These are phyloP conservation scores for Leersia perrieri DNA, from an alignment of 176 grass and related monocot genomes.

Conservation along the genomic window DNA sequence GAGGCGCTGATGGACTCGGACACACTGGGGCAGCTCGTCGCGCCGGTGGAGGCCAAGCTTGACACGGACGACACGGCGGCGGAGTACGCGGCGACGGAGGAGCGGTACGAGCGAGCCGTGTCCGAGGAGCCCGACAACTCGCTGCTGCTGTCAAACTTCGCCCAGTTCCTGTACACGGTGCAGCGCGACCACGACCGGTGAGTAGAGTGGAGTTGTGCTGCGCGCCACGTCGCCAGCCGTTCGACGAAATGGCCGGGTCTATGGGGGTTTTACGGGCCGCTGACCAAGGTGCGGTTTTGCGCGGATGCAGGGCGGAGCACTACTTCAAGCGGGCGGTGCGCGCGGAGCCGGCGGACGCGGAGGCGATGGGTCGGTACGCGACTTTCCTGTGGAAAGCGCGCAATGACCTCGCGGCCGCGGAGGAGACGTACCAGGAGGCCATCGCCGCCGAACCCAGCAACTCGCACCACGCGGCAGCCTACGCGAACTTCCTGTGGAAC, in stretches of 20 bases:
- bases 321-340: constrained; percentile 71
- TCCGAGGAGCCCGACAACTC: constrained; percentile 66
- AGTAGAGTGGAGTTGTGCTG: no score
- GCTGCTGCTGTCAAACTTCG: constrained; percentile 81
- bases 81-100: constrained; percentile 48
- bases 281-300: constrained; percentile 14
- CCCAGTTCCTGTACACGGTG: constrained; percentile 76
- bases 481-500: constrained; percentile 97
- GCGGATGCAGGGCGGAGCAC: constrained; percentile 63
- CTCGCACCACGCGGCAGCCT: constrained; percentile 61
- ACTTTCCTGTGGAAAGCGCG: constrained; percentile 78
- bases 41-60: constrained; percentile 56
- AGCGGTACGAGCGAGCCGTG: constrained; percentile 61
- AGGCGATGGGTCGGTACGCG: constrained; percentile 73
- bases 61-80: constrained; percentile 36
- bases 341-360: constrained; percentile 59
- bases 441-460: constrained; percentile 66
- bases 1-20: constrained; percentile 66
- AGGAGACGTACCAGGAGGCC: constrained; percentile 77
- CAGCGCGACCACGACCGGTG: constrained; percentile 78
- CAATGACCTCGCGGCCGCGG: constrained; percentile 67
- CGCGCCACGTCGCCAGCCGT: not conserved
- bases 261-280: not conserved
- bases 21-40: constrained; percentile 52
- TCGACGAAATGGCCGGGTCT: constrained; percentile 1